Evolutionary conservation across 192 early-diverging fungal species (phyloP).

Genomic region (Podila clonocystis): DNA sequence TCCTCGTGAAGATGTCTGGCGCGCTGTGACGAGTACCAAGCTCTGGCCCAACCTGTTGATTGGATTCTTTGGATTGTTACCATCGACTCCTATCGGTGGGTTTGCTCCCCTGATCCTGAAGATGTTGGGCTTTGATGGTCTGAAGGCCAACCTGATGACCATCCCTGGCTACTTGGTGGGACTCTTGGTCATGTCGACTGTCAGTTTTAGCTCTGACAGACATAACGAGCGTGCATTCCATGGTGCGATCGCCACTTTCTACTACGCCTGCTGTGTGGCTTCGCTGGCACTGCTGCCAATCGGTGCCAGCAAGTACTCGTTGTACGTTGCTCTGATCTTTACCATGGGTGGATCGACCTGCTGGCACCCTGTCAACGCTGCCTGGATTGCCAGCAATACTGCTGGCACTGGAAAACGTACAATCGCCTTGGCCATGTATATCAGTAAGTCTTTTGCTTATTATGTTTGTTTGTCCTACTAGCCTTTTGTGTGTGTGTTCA

Average conservation of each 20-base stretch:
- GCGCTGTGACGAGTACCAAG: slow-evolving; percentile 20
- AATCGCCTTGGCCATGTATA: slow-evolving; percentile 55
- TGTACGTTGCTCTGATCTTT: slow-evolving; percentile 37
- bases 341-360: slow-evolving; percentile 39
- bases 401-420: slow-evolving; percentile 53
- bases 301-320: slow-evolving; percentile 24
- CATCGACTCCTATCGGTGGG: slow-evolving; percentile 28
- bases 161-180: slow-evolving; percentile 46
- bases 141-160: slow-evolving; percentile 55
- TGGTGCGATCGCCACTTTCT: slow-evolving; percentile 27
- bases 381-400: slow-evolving; percentile 54
- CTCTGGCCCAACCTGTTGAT: slow-evolving; percentile 53
- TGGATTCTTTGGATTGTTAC: slow-evolving; percentile 51
- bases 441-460: slow-evolving; percentile 13
- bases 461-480: not conserved
- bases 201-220: slow-evolving; percentile 38
- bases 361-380: slow-evolving; percentile 53
- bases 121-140: slow-evolving; percentile 40
- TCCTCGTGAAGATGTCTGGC: slow-evolving; percentile 30
- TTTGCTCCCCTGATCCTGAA: slow-evolving; percentile 56
- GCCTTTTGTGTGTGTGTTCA: not conserved
- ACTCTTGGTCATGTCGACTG: slow-evolving; percentile 29
- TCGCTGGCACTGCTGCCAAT: slow-evolving; percentile 30
- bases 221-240: slow-evolving; percentile 37
- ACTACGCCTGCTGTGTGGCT: slow-evolving; percentile 32